Evolutionary conservation across 2,329 filamentous ascomycete species (phyloP), one percentile per base, ranked within the genome.

Genomic region (Orbilia javanica): DNA sequence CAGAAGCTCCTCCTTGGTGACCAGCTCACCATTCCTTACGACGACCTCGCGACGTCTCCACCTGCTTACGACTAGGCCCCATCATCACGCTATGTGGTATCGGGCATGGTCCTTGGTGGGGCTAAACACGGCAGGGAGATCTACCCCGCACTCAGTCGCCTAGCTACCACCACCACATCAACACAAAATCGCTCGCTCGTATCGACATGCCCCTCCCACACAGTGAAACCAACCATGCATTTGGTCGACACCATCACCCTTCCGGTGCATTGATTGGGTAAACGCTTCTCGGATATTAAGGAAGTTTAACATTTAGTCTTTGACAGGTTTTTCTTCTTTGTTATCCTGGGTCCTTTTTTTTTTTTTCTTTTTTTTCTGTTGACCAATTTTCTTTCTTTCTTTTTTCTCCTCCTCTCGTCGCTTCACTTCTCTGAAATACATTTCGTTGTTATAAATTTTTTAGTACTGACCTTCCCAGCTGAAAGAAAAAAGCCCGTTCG

Each of bases 101-200:
- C 34, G 55, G 65, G 55, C 39, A 18, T 55, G 34, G 31, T 34
- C 27, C 44, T 52, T 77, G 46, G 74, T 78, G 74, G 74, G 74
- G 74, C 67, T 78, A 78, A 62, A 78, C 60, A 78, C 67, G 74
- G 74, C 67, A 78, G 67, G 68, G 65, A 67, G 67, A 78, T 78
- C 74, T 78, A 78, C 74, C 74, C 74, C 74, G 74, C 74, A 78
- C 67, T 57, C 66, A 44, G 52, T 71, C 73, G 73, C 73, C 60
- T 62, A 71, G 20, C 22, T 15, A 67, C 34, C 18, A 63, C 29
- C 53, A 62, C 44, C 70, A 65, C 48, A 34, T n/a, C 74, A 78
- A 65, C 74, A n/a, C 60, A 57, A 78, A 53, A 67, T 67, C 53
- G 67, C 66, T 63, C 55, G 55, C 67, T 76, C 71, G 74, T 78